These are phyloP conservation scores for Prinsepia uniflora DNA, from an alignment of 306 rosid genomes.

Conservation along the genomic window DNA sequence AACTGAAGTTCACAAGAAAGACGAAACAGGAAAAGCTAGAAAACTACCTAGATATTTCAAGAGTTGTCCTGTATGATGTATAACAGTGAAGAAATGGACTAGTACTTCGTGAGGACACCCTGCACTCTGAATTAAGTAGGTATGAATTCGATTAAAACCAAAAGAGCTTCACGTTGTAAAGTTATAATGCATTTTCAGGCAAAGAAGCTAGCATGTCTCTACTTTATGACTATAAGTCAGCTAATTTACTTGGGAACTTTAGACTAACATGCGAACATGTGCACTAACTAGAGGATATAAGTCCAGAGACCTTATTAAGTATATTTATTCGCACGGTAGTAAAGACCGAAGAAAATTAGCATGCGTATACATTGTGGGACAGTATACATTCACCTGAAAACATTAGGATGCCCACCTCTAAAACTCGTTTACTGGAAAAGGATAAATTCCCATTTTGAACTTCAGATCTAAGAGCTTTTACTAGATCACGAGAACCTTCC, in stretches of 20 bases:
- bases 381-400: constrained; percentile 32
- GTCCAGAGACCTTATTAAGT: background rate
- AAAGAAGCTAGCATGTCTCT: background rate
- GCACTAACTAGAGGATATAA: background rate
- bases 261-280: background rate
- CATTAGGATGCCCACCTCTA: constrained; percentile 63
- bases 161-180: background rate
- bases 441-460: constrained; percentile 45
- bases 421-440: constrained; percentile 56
- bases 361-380: background rate
- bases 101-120: background rate
- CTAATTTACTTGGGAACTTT: background rate
- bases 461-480: constrained; percentile 63
- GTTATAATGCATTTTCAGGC: background rate
- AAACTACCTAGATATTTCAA: background rate
- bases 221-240: background rate
- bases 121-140: background rate
- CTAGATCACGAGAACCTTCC: constrained; percentile 87
- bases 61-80: background rate
- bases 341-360: background rate
- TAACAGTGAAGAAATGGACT: background rate
- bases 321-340: background rate
- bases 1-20: background rate
- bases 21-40: background rate
- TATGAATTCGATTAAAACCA: background rate